phyloP scores from a whole-genome alignment of 345 rosid species.

The Geranium brycei region DNA sequence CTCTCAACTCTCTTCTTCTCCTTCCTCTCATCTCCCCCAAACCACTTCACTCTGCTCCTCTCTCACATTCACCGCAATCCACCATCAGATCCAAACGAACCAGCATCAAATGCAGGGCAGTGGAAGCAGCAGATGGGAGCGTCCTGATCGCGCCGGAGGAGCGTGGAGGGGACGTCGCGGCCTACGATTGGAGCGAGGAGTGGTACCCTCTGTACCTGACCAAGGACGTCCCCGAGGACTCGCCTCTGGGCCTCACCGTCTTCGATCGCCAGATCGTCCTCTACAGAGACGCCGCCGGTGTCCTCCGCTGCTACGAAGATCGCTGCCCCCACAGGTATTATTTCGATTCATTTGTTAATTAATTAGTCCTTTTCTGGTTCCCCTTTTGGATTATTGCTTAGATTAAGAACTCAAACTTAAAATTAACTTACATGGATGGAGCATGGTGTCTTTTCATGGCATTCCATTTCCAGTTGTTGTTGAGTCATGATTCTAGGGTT shows the following conservation, averaged over 20 bases:
- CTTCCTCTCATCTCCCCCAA: not conserved
- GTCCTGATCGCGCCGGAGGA: constrained; percentile 15
- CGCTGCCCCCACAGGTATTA: constrained; percentile 85
- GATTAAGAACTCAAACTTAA: too few relatives aligned
- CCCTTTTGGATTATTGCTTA: too few relatives aligned
- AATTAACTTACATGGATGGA: too few relatives aligned
- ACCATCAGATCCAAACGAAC: not conserved
- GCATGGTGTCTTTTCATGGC: too few relatives aligned
- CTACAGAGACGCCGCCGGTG: constrained; percentile 63
- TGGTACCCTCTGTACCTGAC: constrained; percentile 90
- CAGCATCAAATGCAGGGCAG: not conserved
- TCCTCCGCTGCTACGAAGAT: constrained; percentile 60
- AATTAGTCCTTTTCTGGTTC: too few relatives aligned
- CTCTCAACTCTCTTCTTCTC: not conserved
- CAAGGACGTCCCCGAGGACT: constrained; percentile 67
- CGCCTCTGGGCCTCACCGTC: constrained; percentile 82
- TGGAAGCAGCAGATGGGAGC: constrained; percentile 11
- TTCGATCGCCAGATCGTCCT: constrained; percentile 69
- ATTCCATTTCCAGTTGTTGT: too few relatives aligned
- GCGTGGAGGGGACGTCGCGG: constrained; percentile 32
- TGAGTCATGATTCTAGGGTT: too few relatives aligned
- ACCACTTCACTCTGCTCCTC: not conserved
- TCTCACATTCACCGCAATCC: not conserved
- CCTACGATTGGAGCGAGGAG: constrained; percentile 78
- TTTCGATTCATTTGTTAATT: too few relatives aligned